Base-by-base conservation (phyloP, 2,329 filamentous ascomycete genomes). In the Neoascochyta sp. region DNA sequence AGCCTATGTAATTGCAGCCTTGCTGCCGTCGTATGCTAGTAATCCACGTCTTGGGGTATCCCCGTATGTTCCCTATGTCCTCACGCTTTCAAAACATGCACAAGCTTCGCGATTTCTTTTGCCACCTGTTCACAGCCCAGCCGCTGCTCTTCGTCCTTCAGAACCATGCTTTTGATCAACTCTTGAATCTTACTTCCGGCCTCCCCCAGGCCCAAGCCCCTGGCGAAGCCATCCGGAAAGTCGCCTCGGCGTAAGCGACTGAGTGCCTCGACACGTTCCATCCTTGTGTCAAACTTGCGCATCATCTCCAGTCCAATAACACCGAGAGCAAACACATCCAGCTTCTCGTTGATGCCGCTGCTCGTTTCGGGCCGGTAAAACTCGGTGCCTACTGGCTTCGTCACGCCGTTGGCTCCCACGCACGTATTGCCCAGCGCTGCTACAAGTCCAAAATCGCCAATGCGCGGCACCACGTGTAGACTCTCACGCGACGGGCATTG, bases 401-500 rank as follows among this genome's bases (percentile, higher is more conserved):
- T 54, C 18, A 39, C 32, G 4, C 16, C 11, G 12, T 33, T 24
- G 9, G 37, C 14, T 34, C 60, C 49, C 26, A 62, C 38, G 19
- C 36, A 50, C 10, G 24, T 32, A 5, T 55, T 52, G 21, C 64
- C 73, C 24, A 75, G 69, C 31, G 75, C 71, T 7, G 75, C 74
- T 4, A 80, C 78, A 4, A 83, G 69, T 2, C 80, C 80, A 47
- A 84, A 83, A 48, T 84, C 80, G 2, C 80, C 80, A 30, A 84
- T 82, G 4, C 77, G 71, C 8, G 80, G 75, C 21, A 70, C 73
- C 17, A 77, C 61, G 36, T 71, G 73, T 9, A 68, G 46, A 13
- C 49, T 45, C 2, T 47, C 47, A 7, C 50, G 39, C 4, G 37
- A 35, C 2, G 48, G 36, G 36, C 76, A 82, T 1, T 64, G 44